Evolutionary conservation across 257 asterid species (phyloP).

Genomic region (Parsonsia alboflavescens): DNA sequence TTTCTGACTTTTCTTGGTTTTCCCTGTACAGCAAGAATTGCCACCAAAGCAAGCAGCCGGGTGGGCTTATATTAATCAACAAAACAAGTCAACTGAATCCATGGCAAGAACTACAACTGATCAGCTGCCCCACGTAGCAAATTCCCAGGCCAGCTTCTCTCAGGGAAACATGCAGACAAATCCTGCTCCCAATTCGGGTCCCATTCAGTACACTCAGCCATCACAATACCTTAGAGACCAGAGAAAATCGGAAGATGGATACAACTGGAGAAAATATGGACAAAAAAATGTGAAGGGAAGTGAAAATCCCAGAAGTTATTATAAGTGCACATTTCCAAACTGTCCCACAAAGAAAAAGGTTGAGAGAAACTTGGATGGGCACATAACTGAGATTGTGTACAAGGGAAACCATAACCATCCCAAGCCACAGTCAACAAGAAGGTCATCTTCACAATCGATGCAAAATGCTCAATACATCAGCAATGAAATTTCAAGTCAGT

Average conservation of each 20-base stretch:
- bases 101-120: slow-evolving; percentile 20
- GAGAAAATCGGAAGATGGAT: slow-evolving; percentile 76
- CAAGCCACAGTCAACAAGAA: slow-evolving; percentile 71
- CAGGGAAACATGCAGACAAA: slow-evolving; percentile 31
- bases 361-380: slow-evolving; percentile 71
- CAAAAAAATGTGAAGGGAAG: slow-evolving; percentile 86
- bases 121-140: slow-evolving; percentile 25
- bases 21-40: slow-evolving; percentile 40
- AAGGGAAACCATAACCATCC: slow-evolving; percentile 90
- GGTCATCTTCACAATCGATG: slow-evolving; percentile 53
- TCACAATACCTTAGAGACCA: slow-evolving; percentile 59
- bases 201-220: slow-evolving; percentile 33
- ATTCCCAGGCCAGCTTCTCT: slow-evolving; percentile 21
- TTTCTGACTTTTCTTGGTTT: not conserved
- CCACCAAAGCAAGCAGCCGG: slow-evolving; percentile 30
- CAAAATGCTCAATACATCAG: slow-evolving; percentile 29
- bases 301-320: slow-evolving; percentile 83
- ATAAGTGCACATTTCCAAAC: slow-evolving; percentile 68
- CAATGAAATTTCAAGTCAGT: slow-evolving; percentile 32
- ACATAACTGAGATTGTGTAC: slow-evolving; percentile 78
- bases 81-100: slow-evolving; percentile 30
- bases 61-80: slow-evolving; percentile 22
- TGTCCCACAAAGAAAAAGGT: slow-evolving; percentile 95
- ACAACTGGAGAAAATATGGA: slow-evolving; percentile 86
- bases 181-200: slow-evolving; percentile 18